Evolutionary conservation across 1,284 basidiomycete species (phyloP).

Genomic region (Lentinus polychrous): DNA sequence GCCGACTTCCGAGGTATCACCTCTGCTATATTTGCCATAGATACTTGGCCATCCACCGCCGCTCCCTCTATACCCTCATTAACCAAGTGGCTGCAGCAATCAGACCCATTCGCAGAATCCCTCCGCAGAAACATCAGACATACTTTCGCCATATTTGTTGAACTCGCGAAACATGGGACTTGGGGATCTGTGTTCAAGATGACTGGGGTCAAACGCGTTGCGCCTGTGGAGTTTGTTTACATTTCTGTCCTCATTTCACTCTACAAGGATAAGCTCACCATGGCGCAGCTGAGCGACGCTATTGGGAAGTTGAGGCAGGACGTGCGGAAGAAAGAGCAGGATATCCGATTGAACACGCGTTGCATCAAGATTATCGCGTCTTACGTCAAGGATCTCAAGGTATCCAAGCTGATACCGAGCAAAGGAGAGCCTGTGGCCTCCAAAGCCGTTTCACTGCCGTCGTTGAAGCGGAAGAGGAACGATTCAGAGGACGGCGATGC

Average conservation of each 20-base stretch:
- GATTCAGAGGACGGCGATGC: not conserved
- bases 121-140: conserved; percentile 28
- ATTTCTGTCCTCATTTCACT: conserved; percentile 37
- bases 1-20: conserved; percentile 42
- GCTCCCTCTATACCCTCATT: conserved; percentile 30
- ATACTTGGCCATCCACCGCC: conserved; percentile 25
- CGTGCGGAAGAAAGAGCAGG: conserved; percentile 32
- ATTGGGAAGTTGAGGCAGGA: conserved; percentile 36
- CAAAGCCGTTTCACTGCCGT: conserved; percentile 5
- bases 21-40: conserved; percentile 35
- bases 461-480: conserved; percentile 7
- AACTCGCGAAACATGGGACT: conserved; percentile 30
- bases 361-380: conserved; percentile 32
- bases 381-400: conserved; percentile 29
- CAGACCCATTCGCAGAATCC: conserved; percentile 22
- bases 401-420: conserved; percentile 14
- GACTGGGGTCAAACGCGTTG: conserved; percentile 29
- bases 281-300: conserved; percentile 35
- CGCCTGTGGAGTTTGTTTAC: conserved; percentile 43
- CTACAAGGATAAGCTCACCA: conserved; percentile 28
- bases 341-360: conserved; percentile 36
- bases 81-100: conserved; percentile 34
- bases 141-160: conserved; percentile 36
- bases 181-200: conserved; percentile 31
- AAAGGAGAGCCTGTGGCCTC: conserved; percentile 17